Conservation (phyloP, 1,284 basidiomycete species). For the Pseudozyma flocculosa region DNA sequence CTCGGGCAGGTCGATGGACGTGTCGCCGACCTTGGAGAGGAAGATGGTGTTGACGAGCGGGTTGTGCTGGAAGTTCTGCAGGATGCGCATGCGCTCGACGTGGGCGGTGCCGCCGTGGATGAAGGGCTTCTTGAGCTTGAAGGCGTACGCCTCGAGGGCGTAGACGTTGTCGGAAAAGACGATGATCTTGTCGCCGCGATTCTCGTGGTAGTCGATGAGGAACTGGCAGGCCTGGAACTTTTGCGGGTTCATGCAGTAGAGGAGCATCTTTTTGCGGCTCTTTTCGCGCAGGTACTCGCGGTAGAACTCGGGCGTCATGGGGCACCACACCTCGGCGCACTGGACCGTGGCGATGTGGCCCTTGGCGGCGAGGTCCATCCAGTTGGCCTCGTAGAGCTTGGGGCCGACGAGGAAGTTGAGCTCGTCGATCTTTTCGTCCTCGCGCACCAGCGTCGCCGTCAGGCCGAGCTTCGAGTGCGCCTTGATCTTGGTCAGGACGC, state of each 20-base stretch:
- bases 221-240: slow-evolving; percentile 99
- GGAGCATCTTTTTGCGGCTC: slow-evolving; percentile 87
- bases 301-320: slow-evolving; percentile 99
- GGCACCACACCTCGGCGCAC: slow-evolving; percentile 96
- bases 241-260: slow-evolving; percentile 99
- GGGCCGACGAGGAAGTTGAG: slow-evolving; percentile 99
- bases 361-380: slow-evolving; percentile 99
- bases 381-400: slow-evolving; percentile 98
- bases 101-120: slow-evolving; percentile 97
- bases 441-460: slow-evolving; percentile 83
- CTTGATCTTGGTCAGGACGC: slow-evolving; percentile 58
- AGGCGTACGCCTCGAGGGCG: slow-evolving; percentile 94
- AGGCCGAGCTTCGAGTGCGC: slow-evolving; percentile 56
- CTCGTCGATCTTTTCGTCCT: slow-evolving; percentile 98
- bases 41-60: slow-evolving; percentile 95
- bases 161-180: slow-evolving; percentile 99
- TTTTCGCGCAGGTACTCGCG: slow-evolving; percentile 92
- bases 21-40: slow-evolving; percentile 98
- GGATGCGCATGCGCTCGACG: slow-evolving; percentile 89
- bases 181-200: slow-evolving; percentile 97
- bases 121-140: slow-evolving; percentile 87
- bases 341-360: slow-evolving; percentile 99
- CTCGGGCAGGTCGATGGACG: slow-evolving; percentile 97
- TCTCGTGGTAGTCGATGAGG: slow-evolving; percentile 96
- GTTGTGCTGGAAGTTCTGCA: slow-evolving; percentile 94